A percentile compares a stretch with the other conserved stretches of the same genome.
Evolutionary conservation across 2,329 filamentous ascomycete species (phyloP).

Genomic region (Colletotrichum gigasporum): DNA sequence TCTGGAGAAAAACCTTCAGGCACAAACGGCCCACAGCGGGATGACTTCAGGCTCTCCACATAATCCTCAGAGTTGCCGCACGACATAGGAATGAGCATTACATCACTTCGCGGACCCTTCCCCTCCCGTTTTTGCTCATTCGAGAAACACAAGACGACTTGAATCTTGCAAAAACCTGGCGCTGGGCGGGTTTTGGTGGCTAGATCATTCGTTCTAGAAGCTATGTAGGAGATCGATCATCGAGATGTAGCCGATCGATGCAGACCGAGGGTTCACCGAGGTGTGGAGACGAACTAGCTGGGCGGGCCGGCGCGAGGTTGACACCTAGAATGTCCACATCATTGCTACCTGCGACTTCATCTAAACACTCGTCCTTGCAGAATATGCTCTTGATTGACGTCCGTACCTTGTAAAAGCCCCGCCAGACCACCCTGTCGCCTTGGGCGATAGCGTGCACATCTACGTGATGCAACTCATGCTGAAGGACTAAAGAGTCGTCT

Average conservation of each 20-base stretch:
- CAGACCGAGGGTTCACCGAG: not conserved
- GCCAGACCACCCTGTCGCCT: no score
- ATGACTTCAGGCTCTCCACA: conserved; percentile 32
- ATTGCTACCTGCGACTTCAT: not conserved
- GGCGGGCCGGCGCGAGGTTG: not conserved
- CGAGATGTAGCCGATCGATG: conserved; percentile 1
- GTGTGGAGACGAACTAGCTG: not conserved
- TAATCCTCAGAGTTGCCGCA: not conserved
- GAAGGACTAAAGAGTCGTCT: no score
- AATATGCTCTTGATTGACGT: no score
- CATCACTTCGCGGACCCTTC: not conserved
- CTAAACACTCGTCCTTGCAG: no score
- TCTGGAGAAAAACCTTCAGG: conserved; percentile 8
- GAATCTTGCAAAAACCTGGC: not conserved
- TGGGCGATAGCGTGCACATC: no score
- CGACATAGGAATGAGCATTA: conserved; percentile 18
- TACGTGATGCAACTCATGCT: no score
- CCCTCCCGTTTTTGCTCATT: not conserved
- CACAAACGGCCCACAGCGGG: conserved; percentile 15
- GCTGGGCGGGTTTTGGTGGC: not conserved
- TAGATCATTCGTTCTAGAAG: not conserved
- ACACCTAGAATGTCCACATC: no score
- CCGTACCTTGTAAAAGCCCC: no score
- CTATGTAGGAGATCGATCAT: not conserved
- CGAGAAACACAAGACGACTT: not conserved